Evolutionary conservation across 129 eudicot genomes (phyloP), one percentile per base, ranked within the genome.

Genomic region (Tanacetum coccineum): DNA sequence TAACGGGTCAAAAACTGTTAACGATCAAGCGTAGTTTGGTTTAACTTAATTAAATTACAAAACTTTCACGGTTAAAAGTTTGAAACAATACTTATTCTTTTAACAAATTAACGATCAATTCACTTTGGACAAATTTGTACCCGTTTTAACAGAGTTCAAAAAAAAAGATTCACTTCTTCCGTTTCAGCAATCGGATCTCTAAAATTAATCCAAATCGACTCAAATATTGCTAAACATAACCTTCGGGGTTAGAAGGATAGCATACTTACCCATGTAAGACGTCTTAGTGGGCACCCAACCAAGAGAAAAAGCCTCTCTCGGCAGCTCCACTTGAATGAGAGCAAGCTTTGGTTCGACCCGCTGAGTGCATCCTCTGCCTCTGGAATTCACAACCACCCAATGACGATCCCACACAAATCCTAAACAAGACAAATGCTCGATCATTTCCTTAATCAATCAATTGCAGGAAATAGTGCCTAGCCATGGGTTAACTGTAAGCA

Each of bases 331-430:
- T 64, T 80, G 58, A 39, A 92, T 67, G 1, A 92, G 76, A 76
- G 98, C 96, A 64, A 88, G 91, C 80, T 81, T 86, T 48, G 98
- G 98, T 64, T 72, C 84, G 63, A 78, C 82, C 68, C 98, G 84
- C 74, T 92, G 98, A 28, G 98, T 88, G 71, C 64, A 80, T 51
- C 79, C 89, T 82, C 96, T 80, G 70, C 96, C 91, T 55, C 78
- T 92, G 0, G 89, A 69, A 70, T 92, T 86, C 52, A 92, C 81
- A 51, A 92, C 77, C 61, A 86, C 56, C 98, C 96, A 92, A 9
- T 83, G 95, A 14, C 98, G 81, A 79, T 92, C 98, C 98, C 98
- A 92, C 68, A 82, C 76, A 53, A 92, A 92, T 21, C 95, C 98
- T 85, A 36, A 36, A 36, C 42, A 36, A 36, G 1, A 36, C 42